Base-by-base conservation (phyloP, 23 red algal genomes). In the Gracilaria gracilis region DNA sequence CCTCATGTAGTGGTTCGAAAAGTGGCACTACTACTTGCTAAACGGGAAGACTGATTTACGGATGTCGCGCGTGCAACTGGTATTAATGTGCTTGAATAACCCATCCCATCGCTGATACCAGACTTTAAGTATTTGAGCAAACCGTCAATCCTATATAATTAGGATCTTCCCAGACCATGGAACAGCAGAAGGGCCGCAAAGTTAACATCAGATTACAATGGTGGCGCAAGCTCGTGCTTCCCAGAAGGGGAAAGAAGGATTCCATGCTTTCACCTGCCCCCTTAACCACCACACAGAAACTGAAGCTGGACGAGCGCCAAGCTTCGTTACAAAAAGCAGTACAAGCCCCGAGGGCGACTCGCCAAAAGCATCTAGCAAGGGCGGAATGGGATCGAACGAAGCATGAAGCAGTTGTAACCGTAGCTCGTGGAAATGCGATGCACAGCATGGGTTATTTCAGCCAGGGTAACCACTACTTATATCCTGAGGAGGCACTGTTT, bases 401-500 rank as follows among this genome's bases (percentile, higher is more conserved):
- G 24, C 51, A 78, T 44, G 50, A 55, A 47, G 89, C 89, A 9
- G 58, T 61, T 34, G 89, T 92, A 19, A 76, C 9, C 6, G 80
- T 61, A 13, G 65, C 67, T 19, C 57, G 89, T 27, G 92, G 92
- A 57, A 87, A 81, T 31, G 67, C 44, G 23, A 74, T 88, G 38
- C 82, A 86, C 27, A 88, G 83, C 48, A 94, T 94, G 92, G 92
- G 92, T 7, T 81, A 80, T 27, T 88, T 73, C n/a, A 65, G 44
- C 25, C 25, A 87, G 4, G 83, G 75, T 9, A 80, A 70, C 33
- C 95, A 96, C 27, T 73, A 61, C 24, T 38, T 96, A 9, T 88
- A 81, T 51, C 88, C 95, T 6, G 95, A 96, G 48, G 95, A 96
- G 77, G 88, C 95, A 11, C 57, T 88, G 14, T 96, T 88, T 88